phyloP scores from a whole-genome alignment of 2,329 filamentous ascomycete species.

The Alternaria brassicae region DNA sequence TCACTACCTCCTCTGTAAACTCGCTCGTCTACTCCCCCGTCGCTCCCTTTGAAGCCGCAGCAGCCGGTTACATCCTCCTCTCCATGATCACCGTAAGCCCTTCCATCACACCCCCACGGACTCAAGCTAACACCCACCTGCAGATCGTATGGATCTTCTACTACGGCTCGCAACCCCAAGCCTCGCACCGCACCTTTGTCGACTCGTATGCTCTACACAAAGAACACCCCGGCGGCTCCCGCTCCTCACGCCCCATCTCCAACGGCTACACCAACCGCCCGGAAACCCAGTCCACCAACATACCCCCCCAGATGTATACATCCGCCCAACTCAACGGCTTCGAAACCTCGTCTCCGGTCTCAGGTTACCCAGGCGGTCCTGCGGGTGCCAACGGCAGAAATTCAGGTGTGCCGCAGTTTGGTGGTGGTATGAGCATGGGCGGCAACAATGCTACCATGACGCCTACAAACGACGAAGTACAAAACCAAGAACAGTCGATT shows the following conservation, averaged over 20 bases:
- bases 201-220: slow-evolving; percentile 96
- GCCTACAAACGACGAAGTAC: slow-evolving; percentile 57
- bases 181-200: slow-evolving; percentile 85
- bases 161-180: slow-evolving; percentile 90
- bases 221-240: slow-evolving; percentile 69
- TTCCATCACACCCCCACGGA: too few species aligned
- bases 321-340: slow-evolving; percentile 94
- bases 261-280: slow-evolving; percentile 77
- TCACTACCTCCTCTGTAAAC: slow-evolving; percentile 87
- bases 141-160: slow-evolving; percentile 99
- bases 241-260: slow-evolving; percentile 73
- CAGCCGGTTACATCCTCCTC: slow-evolving; percentile 90
- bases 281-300: slow-evolving; percentile 75
- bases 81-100: slow-evolving; percentile 86
- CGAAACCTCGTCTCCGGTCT: slow-evolving; percentile 90
- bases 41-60: slow-evolving; percentile 80
- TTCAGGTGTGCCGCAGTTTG: slow-evolving; percentile 60
- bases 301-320: slow-evolving; percentile 94
- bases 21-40: slow-evolving; percentile 78
- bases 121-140: slow-evolving; percentile 30
- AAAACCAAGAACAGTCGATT: slow-evolving; percentile 65
- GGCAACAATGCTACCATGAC: slow-evolving; percentile 39
- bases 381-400: slow-evolving; percentile 65
- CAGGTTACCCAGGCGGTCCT: slow-evolving; percentile 67
- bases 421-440: slow-evolving; percentile 29